Evolutionary conservation across 352 stramenopile species (phyloP), one percentile per base, ranked within the genome.

Genomic region (Globisporangium orthogonon): DNA sequence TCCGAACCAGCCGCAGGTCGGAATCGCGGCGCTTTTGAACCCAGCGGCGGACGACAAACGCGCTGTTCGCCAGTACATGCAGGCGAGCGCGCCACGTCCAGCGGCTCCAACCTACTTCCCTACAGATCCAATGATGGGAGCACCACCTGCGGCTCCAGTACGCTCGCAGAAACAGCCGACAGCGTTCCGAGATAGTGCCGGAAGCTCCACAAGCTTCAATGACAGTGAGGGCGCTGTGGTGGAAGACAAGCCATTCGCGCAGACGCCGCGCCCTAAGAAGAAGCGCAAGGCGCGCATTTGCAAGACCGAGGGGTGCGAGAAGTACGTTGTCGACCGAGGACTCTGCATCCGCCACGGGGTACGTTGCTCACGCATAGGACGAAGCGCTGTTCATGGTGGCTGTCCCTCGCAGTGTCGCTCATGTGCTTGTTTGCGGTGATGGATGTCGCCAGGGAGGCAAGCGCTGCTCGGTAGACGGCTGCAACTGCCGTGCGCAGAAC

Each of bases 321-420:
- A 78, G 56, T 75, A 78, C 39, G 70, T 78, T 29, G 70, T 78
- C 28, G 70, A 78, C 49, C 64, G 71, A 18, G 70, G 70, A 29
- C 62, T 78, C 23, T 78, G 70, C 60, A 78, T 78, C 64, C 61
- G 67, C 28, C 70, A 78, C 39, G 70, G 70, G 49, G 70, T 78
- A 63, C 51, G 59, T 57, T 33, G 44, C 13, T 7, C 13, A 15
- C 11, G 35, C 35, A 40, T 14, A 40, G 2, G 9, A 15, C 9
- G 35, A 0, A 47, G 17, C 17, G n/a, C 6, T 11, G 43, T 29
- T 13, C 7, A 28, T 13, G n/a, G 28, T 29, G 43, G 13, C 13
- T 23, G 13, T 15, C 28, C 13, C n/a, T 7, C 7, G 23, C 40
- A 15, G 30, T 17, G 17, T 18, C 29, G 23, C 33, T 58, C 4